phyloP scores from a whole-genome alignment of 148 eudicot genomes.

The Heliamphora exappendiculata region DNA sequence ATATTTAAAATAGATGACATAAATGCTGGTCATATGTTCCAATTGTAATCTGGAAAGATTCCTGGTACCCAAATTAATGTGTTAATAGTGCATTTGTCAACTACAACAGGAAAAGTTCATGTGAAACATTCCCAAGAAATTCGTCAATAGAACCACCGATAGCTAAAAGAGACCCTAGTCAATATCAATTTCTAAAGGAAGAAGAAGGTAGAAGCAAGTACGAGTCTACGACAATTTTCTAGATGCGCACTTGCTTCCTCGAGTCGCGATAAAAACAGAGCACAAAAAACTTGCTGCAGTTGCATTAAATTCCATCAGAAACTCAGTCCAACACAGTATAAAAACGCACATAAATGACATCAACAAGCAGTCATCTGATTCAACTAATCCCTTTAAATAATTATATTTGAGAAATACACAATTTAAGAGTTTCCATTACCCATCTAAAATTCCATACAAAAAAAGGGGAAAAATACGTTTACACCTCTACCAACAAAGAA shows the following conservation, averaged over 20 bases:
- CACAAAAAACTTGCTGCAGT: neutral
- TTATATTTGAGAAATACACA: neutral
- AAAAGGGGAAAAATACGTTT: neutral
- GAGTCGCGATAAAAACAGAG: neutral
- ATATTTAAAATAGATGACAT: neutral
- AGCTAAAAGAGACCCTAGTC: neutral
- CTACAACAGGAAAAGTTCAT: neutral
- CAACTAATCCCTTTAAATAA: neutral
- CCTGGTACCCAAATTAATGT: too few species aligned
- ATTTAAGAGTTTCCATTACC: neutral
- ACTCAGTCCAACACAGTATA: neutral
- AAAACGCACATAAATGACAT: neutral
- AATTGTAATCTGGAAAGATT: too few species aligned
- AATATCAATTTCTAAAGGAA: neutral
- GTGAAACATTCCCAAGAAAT: neutral
- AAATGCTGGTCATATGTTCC: too few species aligned
- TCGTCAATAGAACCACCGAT: neutral
- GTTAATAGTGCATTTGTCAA: neutral
- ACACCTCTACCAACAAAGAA: neutral
- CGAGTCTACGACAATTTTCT: neutral
- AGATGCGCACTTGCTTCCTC: too few species aligned
- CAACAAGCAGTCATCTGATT: neutral
- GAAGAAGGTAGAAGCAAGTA: neutral
- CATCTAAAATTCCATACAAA: constrained; percentile 5
- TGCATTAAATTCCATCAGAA: neutral